Base-by-base conservation (phyloP, 768 basidiomycete genomes). In the Daedalea quercina region DNA sequence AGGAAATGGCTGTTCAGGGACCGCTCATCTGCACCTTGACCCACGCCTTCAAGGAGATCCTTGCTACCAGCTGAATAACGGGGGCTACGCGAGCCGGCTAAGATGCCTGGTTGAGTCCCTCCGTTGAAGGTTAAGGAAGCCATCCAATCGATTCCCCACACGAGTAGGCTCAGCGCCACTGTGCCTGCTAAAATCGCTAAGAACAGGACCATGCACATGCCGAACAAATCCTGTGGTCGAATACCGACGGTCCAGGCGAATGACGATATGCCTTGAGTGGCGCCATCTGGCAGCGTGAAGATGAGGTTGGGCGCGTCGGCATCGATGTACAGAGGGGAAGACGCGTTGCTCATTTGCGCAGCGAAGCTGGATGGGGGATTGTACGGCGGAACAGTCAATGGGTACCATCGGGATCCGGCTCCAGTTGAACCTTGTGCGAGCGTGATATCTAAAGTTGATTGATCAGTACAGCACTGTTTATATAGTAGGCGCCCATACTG, bases 231-330 rank as follows among this genome's bases (percentile, higher is more conserved):
- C 62, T 83, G 76, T 1, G 89, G 87, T 12, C 82, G 81, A 3
- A 98, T 64, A 26, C 95, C 96, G 40, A 95, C 71, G 12, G 89
- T 78, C 63, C 84, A 85, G 1, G 94, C 90, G 65, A 94, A 94
- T 1, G 88, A 85, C 15, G 81, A 73, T 43, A 99, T 83, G 2
- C 95, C 95, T 8, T 72, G 60, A 0, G 84, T 76, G 7, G 77
- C 71, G 59, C 82, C 74, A 12, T 70, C 60, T 9, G 87, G 85
- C 52, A 90, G 79, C 53, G 77, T 79, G 72, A 87, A 90, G 43
- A 95, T 73, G 26, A 76, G 71, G 63, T 96, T 96, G 19, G 85
- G 78, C 15, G 80, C 73, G 22, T 73, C 67, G 1, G 78, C 57
- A 63, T 95, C 73, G 57, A 97, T 76, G 70, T 80, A 97, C 26